Percentiles rank a stretch among this genome's conserved stretches.
These are phyloP conservation scores for Lactarius quietus DNA, from an alignment of 768 basidiomycete genomes.

Conservation along the genomic window DNA sequence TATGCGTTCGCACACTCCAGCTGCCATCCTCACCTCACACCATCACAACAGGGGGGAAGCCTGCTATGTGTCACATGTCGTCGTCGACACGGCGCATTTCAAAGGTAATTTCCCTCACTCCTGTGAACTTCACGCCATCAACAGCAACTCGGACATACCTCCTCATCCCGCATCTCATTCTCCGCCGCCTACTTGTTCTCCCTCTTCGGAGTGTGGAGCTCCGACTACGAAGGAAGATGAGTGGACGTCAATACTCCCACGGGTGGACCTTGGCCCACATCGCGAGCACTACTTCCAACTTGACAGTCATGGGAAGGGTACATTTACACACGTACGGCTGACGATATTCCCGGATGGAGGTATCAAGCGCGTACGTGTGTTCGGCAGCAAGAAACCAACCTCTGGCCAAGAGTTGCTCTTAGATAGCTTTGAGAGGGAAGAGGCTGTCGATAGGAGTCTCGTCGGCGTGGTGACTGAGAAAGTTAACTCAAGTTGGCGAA, in stretches of 20 bases:
- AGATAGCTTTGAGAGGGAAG: not conserved
- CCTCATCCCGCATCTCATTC: slow-evolving; percentile 20
- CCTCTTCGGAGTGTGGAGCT: slow-evolving; percentile 29
- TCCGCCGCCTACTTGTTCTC: slow-evolving; percentile 22
- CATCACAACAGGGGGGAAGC: slow-evolving; percentile 55
- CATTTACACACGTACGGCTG: slow-evolving; percentile 81
- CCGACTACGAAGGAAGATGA: slow-evolving; percentile 36
- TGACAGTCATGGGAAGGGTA: slow-evolving; percentile 51
- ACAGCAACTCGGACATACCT: slow-evolving; percentile 36
- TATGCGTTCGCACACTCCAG: slow-evolving; percentile 38
- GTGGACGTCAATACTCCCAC: slow-evolving; percentile 75
- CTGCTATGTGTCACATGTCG: slow-evolving; percentile 69
- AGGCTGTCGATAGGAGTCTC: not conserved
- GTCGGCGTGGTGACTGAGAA: not conserved
- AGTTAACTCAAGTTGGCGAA: slow-evolving; percentile 9
- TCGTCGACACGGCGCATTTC: slow-evolving; percentile 94
- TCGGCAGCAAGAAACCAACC: slow-evolving; percentile 49
- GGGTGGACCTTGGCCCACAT: slow-evolving; percentile 83
- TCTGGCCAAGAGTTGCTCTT: slow-evolving; percentile 1
- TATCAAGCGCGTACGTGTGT: slow-evolving; percentile 87
- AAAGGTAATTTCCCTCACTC: slow-evolving; percentile 94
- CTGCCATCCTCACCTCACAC: slow-evolving; percentile 2
- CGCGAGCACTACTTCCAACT: slow-evolving; percentile 87
- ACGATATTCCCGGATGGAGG: slow-evolving; percentile 96
- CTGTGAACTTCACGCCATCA: slow-evolving; percentile 69